Evolutionary conservation across 2,329 filamentous ascomycete genomes (phyloP), one percentile per base, ranked within the genome.

Genomic region (Clonostachys byssicola): DNA sequence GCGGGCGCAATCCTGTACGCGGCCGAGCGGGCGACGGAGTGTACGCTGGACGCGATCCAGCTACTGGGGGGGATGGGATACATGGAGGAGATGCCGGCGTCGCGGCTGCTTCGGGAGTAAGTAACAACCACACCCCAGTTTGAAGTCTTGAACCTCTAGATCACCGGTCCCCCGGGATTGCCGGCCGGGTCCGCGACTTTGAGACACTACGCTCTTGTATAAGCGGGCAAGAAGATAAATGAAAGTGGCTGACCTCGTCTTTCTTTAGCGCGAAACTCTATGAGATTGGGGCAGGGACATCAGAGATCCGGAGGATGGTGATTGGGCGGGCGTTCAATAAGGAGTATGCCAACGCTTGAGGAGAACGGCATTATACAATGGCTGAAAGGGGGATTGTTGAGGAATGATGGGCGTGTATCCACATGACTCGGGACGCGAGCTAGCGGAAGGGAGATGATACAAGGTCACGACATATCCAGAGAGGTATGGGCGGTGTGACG

Each of bases 241-340:
- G 12, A 47, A 18, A 36, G 6, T 23, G 7, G 34, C 38, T 35
- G 35, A 30, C 52, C 45, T 64, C 68, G 62, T 71, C 58, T 47
- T 13, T 50, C 47, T 9, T 34, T 52, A 83, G 79, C 67, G 81
- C 81, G 35, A 85, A 86, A 64, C 66, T 99, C 50, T 99, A 99
- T 65, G 94, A 97, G 71, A 97, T 99, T 63, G 94, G 94, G 2
- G 94, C 94, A 6, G 94, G 94, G 6, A 97, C 94, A 5, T 96
- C 90, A 50, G 94, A 99, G 71, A 86, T 99, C 44, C 78, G 94
- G 54, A 78, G 92, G 54, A 95, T 97, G 83, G 90, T 99, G 5
- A 96, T 99, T 61, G 92, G 94, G 30, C 77, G 92, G 54, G 88
- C 85, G 1, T 96, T 96, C 56, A 96, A 96, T 67, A 92, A 88